Base-by-base conservation (phyloP, 768 basidiomycete genomes). In the Amanita subjunquillea region DNA sequence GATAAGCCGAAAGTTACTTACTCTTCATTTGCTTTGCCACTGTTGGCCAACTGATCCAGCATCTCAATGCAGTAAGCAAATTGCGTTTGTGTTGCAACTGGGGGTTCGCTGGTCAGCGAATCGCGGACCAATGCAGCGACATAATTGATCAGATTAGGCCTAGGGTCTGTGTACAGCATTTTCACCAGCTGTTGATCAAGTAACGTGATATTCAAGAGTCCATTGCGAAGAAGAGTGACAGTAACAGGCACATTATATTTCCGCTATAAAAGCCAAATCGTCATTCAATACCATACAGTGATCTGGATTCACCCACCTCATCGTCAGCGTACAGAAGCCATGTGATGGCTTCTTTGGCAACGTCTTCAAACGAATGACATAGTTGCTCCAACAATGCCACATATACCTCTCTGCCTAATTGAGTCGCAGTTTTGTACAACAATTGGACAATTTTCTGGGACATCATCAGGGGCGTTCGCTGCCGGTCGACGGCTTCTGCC, bases 311-410 rank as follows among this genome's bases (percentile, higher is more conserved):
- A 71, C 81, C 52, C 52, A 93, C 92, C 72, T 94, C 90, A 63
- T 99, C 96, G 63, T 98, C 94, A 3, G 96, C 90, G 63, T 92
- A 96, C 42, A 97, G 71, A 45, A 99, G 72, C 96, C 96, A 99
- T 2, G 88, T 89, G 47, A 93, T 87, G 5, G 95, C 96, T 69
- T 99, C 96, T 66, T 93, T 93, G 15, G 87, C 90, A 42, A 97
- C 95, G 57, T 95, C 91, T 58, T 90, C 84, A 56, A 92, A 94
- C 13, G 83, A 72, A 56, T 84, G 82, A 64, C 96, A 98, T 39
- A 99, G 72, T 56, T 91, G 86, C 54, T 93, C 87, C 12, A 99
- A 72, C 42, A 99, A 72, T 41, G 85, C 80, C 37, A 92, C 93
- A 64, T 92, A 99, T 8, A 96, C 86, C 65, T 99, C 94, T 50